These are phyloP conservation scores for Oxalis stricta DNA, from an alignment of 441 rosid genomes.

Conservation along the genomic window DNA sequence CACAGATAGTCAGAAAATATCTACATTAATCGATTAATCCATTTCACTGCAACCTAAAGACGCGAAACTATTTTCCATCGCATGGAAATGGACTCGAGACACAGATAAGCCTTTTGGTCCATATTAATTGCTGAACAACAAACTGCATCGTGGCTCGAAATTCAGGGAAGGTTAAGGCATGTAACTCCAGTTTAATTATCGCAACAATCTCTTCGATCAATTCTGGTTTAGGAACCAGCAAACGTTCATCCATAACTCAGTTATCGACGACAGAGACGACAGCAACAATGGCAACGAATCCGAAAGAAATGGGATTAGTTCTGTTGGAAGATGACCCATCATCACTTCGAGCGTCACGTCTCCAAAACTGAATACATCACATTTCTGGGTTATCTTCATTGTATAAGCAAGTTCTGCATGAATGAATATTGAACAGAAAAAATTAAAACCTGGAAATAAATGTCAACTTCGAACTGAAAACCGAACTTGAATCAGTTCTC, in stretches of 20 bases:
- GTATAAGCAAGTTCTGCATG: slow-evolving; percentile 36
- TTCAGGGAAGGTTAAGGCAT: slow-evolving; percentile 20
- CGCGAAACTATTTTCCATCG: too few relatives aligned
- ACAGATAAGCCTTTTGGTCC: too few relatives aligned
- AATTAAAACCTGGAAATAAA: too few relatives aligned
- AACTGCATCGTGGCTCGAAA: too few relatives aligned
- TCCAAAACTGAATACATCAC: slow-evolving; percentile 34
- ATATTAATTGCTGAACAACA: too few relatives aligned
- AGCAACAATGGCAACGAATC: slow-evolving; percentile 10
- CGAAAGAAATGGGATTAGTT: slow-evolving; percentile 7
- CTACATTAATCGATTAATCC: too few relatives aligned
- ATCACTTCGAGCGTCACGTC: slow-evolving; percentile 23
- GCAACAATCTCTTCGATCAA: slow-evolving; percentile 11
- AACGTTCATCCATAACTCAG: slow-evolving; percentile 15
- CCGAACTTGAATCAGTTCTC: too few relatives aligned
- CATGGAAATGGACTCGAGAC: too few relatives aligned
- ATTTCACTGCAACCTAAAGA: too few relatives aligned
- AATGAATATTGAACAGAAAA: too few relatives aligned
- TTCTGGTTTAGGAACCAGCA: slow-evolving; percentile 13
- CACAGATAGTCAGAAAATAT: too few relatives aligned
- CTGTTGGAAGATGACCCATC: slow-evolving; percentile 27
- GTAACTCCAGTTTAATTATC: slow-evolving; percentile 14
- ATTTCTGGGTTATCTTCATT: slow-evolving; percentile 27
- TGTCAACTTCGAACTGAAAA: too few relatives aligned
- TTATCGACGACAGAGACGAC: neutral